phyloP scores from a whole-genome alignment of 345 rosid genomes.

The Geranium brycei region DNA sequence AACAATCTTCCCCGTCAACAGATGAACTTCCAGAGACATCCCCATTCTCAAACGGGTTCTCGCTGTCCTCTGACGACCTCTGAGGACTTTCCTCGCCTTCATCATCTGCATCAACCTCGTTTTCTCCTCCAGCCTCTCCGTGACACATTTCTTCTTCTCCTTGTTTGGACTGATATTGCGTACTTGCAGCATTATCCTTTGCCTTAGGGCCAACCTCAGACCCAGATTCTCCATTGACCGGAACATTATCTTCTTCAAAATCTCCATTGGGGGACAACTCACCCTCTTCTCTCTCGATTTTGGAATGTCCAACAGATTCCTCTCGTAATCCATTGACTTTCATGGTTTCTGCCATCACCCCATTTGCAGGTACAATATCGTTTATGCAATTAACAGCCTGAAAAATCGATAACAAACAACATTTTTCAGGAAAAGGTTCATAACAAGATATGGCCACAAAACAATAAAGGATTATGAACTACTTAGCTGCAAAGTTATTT shows the following conservation, averaged over 20 bases:
- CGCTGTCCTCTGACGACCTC: slow-evolving; percentile 77
- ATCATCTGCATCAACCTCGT: slow-evolving; percentile 42
- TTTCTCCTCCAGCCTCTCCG: slow-evolving; percentile 3
- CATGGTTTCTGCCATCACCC: slow-evolving; percentile 30
- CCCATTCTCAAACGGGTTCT: slow-evolving; percentile 62
- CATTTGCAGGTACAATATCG: slow-evolving; percentile 34
- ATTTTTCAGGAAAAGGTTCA: not conserved
- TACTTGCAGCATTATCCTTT: slow-evolving; percentile 37
- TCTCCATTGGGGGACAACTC: slow-evolving; percentile 94
- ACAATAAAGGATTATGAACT: too few species aligned
- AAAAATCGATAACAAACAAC: not conserved
- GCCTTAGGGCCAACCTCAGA: slow-evolving; percentile 18
- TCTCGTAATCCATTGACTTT: slow-evolving; percentile 39
- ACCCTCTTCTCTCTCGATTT: slow-evolving; percentile 94
- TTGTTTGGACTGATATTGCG: slow-evolving; percentile 32
- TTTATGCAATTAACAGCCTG: slow-evolving; percentile 49
- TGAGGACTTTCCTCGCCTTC: slow-evolving; percentile 82
- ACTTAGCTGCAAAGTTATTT: too few species aligned
- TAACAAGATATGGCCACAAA: too few species aligned
- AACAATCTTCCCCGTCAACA: slow-evolving; percentile 72
- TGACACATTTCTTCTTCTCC: slow-evolving; percentile 25
- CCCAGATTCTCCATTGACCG: slow-evolving; percentile 47
- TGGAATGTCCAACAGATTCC: slow-evolving; percentile 34
- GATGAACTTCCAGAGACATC: slow-evolving; percentile 65
- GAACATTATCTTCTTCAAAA: slow-evolving; percentile 81